Evolutionary conservation across 2,329 filamentous ascomycete genomes (phyloP).

Genomic region (Cladosporium colombiae): DNA sequence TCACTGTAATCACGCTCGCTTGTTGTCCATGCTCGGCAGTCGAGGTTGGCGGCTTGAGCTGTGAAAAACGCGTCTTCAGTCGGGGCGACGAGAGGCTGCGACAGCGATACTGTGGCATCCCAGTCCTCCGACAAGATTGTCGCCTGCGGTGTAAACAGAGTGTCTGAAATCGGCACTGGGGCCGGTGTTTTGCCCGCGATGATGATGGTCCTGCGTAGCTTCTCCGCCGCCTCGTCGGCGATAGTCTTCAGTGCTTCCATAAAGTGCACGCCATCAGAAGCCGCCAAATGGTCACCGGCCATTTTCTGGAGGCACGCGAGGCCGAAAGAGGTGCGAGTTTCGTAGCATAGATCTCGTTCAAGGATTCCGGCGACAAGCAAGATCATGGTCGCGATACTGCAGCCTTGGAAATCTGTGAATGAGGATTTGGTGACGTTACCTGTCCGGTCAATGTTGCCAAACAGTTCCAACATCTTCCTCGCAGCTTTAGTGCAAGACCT

Average conservation of each 20-base stretch:
- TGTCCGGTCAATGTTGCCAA: neutral
- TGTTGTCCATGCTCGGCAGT: neutral
- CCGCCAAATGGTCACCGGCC: slow-evolving; percentile 8
- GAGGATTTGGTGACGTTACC: slow-evolving; percentile 13
- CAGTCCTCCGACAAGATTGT: too few relatives aligned
- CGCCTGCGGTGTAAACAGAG: too few relatives aligned
- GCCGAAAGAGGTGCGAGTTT: neutral
- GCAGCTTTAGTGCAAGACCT: slow-evolving; percentile 15
- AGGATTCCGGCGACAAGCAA: slow-evolving; percentile 15
- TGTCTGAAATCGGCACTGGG: too few relatives aligned
- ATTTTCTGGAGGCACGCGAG: slow-evolving; percentile 11
- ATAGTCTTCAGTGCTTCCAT: slow-evolving; percentile 15
- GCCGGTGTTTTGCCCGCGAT: too few relatives aligned
- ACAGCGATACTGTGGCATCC: too few relatives aligned
- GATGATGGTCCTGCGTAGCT: neutral
- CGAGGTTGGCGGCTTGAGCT: too few relatives aligned
- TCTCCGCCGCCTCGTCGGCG: slow-evolving; percentile 6
- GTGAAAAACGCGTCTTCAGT: too few relatives aligned
- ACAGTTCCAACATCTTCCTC: slow-evolving; percentile 16
- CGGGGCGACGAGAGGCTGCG: too few relatives aligned
- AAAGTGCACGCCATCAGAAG: slow-evolving; percentile 1
- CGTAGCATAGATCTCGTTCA: slow-evolving; percentile 14
- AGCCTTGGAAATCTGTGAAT: slow-evolving; percentile 20
- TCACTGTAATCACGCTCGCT: neutral
- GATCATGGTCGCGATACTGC: slow-evolving; percentile 19